Base-by-base conservation (phyloP, 2,329 filamentous ascomycete genomes). In the Eurotiales sp. region DNA sequence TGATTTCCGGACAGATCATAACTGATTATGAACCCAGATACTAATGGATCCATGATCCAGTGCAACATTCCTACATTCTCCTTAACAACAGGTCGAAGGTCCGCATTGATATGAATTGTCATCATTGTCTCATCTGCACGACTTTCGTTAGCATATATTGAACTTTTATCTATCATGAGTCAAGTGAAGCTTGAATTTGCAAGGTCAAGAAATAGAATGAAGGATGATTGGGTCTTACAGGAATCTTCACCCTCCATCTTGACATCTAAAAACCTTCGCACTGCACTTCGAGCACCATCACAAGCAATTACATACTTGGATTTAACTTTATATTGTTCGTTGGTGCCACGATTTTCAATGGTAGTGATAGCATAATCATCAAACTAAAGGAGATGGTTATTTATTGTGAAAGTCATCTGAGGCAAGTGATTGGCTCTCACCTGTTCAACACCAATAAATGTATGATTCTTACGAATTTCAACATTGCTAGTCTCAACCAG, bases 31-130 rank as follows among this genome's bases (percentile, higher is more conserved):
- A 75, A 74, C 0, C 73, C 72, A 1, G 71, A 69, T 19, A 67
- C 68, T 5, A 64, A 62, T 1, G 73, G 72, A 44, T 75, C 72
- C 55, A 71, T 68, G 15, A 75, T 64, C 72, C 71, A 75, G 54
- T 75, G 70, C 2, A 76, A 57, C 71, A 75, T 75, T 4, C 73
- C 72, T 1, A 72, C 67, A 19, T 65, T 59, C 0, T 70, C 61
- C 3, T 62, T 60, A 0, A 75, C 58, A 0, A 75, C 59, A 1
- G 69, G 64, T 0, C 69, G 63, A 2, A 75, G 59, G 40, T 76
- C 61, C 0, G 71, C 70, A 36, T 72, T 72, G 55, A 75, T 68
- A 37, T 75, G 72, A 12, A 75, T 74, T 0, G 72, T 75, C 72
- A 75, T 74, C 72, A 74, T 74, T 0, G 70, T 73, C 50, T 73